Base-by-base conservation (phyloP, 2,329 filamentous ascomycete genomes). In the Calcarisporium arbuscula region DNA sequence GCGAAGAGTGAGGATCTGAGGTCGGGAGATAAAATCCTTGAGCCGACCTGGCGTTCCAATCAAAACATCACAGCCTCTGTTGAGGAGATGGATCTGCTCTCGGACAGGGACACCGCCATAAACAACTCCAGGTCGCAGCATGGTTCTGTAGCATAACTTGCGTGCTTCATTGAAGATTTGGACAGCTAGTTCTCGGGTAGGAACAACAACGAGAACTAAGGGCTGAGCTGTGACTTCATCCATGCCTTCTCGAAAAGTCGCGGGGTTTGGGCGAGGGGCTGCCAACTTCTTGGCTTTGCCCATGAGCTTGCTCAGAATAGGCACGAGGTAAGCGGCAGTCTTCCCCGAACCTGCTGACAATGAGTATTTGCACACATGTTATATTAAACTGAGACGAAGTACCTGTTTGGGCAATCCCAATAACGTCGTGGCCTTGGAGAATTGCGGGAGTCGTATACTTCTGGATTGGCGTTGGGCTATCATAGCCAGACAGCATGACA, bases 101-200 rank as follows among this genome's bases (percentile, higher is more conserved):
- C 60, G 57, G n/a, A 77, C 52, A 0, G 86, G 85, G 6, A 79
- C 79, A 43, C 92, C 92, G 32, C 92, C 92, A 47, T 96, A 98
- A 19, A 83, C 70, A 28, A 94, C 87, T 47, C 84, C 88, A 17
- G 92, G 90, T 26, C 92, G 87, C 38, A 98, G 72, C 86, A 94
- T 95, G 4, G 85, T 88, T 2, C 92, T 81, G 51, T 98, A 98
- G 56, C 88, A 95, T 31, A 96, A 77, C 48, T 90, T 87, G 42
- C 92, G 83, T 18, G 86, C 81, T 56, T 96, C 90, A 43, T 95
- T 87, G 61, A 95, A 96, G 47, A 96, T 95, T 54, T 98, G 92
- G 3, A 88, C 83, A 0, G 88, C 87, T 5, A 98, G 65, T 67
- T 98, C 92, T 22, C 92, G 84, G 35, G 85, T 92, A 1, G 92